These are phyloP conservation scores for Pelagomonas calceolata DNA, from an alignment of 108 stramenopile species.

Conservation along the genomic window DNA sequence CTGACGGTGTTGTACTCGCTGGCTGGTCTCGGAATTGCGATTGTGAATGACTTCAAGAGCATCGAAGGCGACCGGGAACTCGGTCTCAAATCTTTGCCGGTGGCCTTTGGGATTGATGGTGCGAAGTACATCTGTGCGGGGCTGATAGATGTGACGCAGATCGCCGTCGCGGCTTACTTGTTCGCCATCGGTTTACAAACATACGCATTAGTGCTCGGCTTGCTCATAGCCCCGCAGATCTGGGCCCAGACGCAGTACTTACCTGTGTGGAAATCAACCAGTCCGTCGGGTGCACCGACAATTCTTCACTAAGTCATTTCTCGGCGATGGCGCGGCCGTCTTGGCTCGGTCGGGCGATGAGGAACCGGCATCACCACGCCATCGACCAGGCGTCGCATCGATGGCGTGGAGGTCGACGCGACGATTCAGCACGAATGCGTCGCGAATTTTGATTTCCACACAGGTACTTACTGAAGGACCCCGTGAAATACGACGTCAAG, in stretches of 20 bases:
- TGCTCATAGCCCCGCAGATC: constrained; percentile 73
- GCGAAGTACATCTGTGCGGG: constrained; percentile 84
- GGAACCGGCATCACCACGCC: no score
- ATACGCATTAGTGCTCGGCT: constrained; percentile 65
- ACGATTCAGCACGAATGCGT: no score
- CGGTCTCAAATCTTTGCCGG: constrained; percentile 82
- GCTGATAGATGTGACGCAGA: constrained; percentile 74
- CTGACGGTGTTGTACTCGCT: constrained; percentile 67
- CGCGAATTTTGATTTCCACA: no score
- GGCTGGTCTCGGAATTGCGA: constrained; percentile 85
- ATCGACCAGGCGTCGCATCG: no score
- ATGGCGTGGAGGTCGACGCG: no score
- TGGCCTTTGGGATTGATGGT: constrained; percentile 85
- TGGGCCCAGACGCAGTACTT: constrained; percentile 67
- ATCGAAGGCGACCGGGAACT: constrained; percentile 83
- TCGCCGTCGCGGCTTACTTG: constrained; percentile 78
- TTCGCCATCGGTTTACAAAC: constrained; percentile 61
- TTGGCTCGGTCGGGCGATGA: no score
- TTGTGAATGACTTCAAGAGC: constrained; percentile 94
- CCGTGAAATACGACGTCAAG: constrained; percentile 84
- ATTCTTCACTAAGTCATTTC: no score
- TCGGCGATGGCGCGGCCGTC: no score
- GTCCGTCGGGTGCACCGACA: no score
- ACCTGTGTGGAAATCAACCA: no score
- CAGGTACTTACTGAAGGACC: constrained; percentile 63